Evolutionary conservation across 306 rosid genomes (phyloP), one percentile per base, ranked within the genome.

Genomic region (Lablab purpureus): DNA sequence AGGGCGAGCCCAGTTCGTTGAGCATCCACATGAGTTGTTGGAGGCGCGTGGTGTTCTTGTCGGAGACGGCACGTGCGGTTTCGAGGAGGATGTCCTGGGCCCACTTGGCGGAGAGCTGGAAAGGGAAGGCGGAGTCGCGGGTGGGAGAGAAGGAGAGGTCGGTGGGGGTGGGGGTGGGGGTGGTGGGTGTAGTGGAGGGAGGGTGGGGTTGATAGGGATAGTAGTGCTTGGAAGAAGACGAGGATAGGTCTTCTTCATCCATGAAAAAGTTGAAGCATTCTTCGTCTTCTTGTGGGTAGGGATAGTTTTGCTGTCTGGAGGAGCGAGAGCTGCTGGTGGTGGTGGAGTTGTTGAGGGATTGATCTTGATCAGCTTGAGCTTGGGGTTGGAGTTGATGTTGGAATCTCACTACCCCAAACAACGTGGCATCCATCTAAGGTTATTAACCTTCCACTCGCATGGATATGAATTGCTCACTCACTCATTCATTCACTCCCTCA

Each of bases 201-300:
- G 64, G 89, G 25, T 65, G 90, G 25, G 64, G 89, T 8, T 68
- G 80, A 79, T 86, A 81, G 4, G 88, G 91, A 71, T 85, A 81
- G 69, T 84, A 81, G 87, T 81, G 92, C 68, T 75, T 93, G 45
- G 99, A 93, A 82, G 99, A 88, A 80, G 97, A 87, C 32, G 99
- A 89, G 84, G 97, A 91, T 32, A 91, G 81, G 87, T 92, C 97
- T 88, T 91, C 97, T 74, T 95, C 98, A 91, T 92, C 99, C 99
- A 92, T 95, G 96, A 89, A 92, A 87, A 90, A 81, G 89, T 87
- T 87, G 97, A 92, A 92, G 98, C 99, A 95, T 95, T 92, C 98
- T 92, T 94, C 88, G 63, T 84, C 87, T 60, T 80, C 90, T 63
- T 51, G 49, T 47, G 30, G 77, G 74, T 51, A 47, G 55, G 70